Evolutionary conservation across 2,329 filamentous ascomycete species (phyloP).

Genomic region (Penicillium thymicola): DNA sequence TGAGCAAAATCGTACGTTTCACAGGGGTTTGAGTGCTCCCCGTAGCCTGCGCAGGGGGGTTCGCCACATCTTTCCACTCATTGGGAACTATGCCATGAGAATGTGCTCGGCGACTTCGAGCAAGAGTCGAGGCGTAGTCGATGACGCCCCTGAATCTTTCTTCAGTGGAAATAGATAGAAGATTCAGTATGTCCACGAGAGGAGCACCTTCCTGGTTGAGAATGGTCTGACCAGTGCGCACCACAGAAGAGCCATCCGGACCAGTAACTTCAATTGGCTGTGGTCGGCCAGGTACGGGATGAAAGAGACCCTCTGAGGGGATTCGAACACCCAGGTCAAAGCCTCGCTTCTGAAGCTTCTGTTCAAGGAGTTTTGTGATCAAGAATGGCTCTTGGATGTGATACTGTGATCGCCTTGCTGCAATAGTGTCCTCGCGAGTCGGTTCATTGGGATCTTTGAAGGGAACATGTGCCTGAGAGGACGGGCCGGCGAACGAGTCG

Average conservation of each 20-base stretch:
- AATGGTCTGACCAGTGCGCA: constrained; percentile 66
- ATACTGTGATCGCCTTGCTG: constrained; percentile 61
- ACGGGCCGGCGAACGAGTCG: constrained; percentile 61
- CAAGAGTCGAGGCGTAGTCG: constrained; percentile 70
- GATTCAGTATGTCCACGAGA: constrained; percentile 75
- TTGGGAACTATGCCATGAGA: constrained; percentile 75
- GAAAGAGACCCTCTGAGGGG: constrained; percentile 55
- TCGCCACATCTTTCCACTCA: constrained; percentile 72
- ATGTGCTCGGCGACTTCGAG: constrained; percentile 68
- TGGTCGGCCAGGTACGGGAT: constrained; percentile 43
- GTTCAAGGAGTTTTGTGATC: constrained; percentile 56
- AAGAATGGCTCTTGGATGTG: constrained; percentile 74
- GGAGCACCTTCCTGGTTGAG: constrained; percentile 65
- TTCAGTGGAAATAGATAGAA: constrained; percentile 79
- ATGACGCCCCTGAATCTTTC: constrained; percentile 72
- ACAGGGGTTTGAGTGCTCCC: constrained; percentile 37
- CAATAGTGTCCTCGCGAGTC: constrained; percentile 60
- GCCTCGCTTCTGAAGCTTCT: constrained; percentile 56
- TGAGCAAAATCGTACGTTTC: constrained; percentile 37
- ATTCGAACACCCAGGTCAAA: constrained; percentile 58
- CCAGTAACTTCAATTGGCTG: constrained; percentile 52
- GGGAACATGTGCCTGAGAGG: constrained; percentile 62
- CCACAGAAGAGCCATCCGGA: constrained; percentile 60
- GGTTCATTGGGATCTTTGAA: constrained; percentile 65
- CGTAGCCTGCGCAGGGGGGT: constrained; percentile 27